Base-by-base conservation (phyloP, 2,329 filamentous ascomycete species). In the Epichloe brachyelytri region DNA sequence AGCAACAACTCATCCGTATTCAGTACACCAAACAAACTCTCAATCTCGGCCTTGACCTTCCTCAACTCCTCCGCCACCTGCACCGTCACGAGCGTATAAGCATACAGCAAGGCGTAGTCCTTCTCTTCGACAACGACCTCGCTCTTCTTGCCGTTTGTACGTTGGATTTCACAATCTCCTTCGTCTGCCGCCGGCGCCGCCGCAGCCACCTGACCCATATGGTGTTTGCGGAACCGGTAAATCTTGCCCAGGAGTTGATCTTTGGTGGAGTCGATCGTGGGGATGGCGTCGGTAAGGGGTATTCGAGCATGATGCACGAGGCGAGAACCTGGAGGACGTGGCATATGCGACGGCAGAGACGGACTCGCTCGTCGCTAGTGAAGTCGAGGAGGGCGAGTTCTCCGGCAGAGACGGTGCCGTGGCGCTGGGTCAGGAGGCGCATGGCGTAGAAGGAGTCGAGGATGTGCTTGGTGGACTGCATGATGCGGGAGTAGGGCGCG, bases 371-470 rank as follows among this genome's bases (percentile, higher is more conserved):
- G 8, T 79, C 73, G 4, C 80, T 76, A 1, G 93, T 97, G 64
- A 86, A 89, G 55, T 79, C 76, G 38, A 98, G 71, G 38, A 97
- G 77, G 8, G 85, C 83, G 51, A 84, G 81, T 68, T 97, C 91
- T 4, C 91, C 90, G 26, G 84, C 79, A 3, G 83, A 88, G 1
- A 88, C 78, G 38, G 78, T 78, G 11, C 83, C 73, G 53, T 91
- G 86, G 61, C 90, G 91, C 62, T 86, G 77, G 38, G 95, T 89
- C 55, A 96, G 83, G 11, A 96, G 80, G 56, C 91, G 94, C 88
- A 98, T 95, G 48, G 90, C 88, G 62, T 97, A 90, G 66, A 98
- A 96, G 38, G 88, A 85, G 66, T 96, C 90, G 4, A 97, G 80
- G 68, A 96, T 87, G 49, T 85, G 82, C 55, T 85, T 83, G 1